Evolutionary conservation across 2,329 filamentous ascomycete species (phyloP), one percentile per base, ranked within the genome.

Genomic region (Periconia digitata): DNA sequence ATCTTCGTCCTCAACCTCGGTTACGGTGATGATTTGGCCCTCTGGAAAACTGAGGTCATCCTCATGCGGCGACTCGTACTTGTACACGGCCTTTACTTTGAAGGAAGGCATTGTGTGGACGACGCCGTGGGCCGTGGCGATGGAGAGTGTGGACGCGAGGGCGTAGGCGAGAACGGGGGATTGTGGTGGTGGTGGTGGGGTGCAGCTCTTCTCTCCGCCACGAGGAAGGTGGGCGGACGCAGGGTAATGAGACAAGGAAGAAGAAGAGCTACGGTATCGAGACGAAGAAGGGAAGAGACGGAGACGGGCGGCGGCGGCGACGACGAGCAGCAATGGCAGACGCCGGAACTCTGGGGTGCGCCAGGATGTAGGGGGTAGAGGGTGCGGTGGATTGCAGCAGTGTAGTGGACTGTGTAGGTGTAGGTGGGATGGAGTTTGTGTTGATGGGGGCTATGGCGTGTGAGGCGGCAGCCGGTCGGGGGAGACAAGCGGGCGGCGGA

Each of bases 51-150:
- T 88, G 60, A 99, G 85, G 75, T 99, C 94, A 74, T 99, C 94
- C 62, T 96, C 91, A 72, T 99, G 92, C 54, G 84, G 83, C 59
- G 94, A 97, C 69, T 82, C 79, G 78, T 99, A 99, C 72, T 97
- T 92, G 78, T 88, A 99, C 68, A 97, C 76, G 61, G 94, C 90
- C 81, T 92, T 95, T 78, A 99, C 94, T 76, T 90, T 95, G 80
- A 96, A 96, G 43, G 43, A 29, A 40, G 54, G 54, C 68, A 71
- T 71, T 53, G 58, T 44, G 58, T 40, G 42, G 49, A 44, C 48
- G 45, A 40, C 36, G 21, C 20, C 37, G 41, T 42, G 17, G 16
- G 40, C 43, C 21, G 45, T 43, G 39, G 45, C 36, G 39, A 29
- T 35, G 44, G 53, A 40, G 24, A 38, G 35, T 41, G 32, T 40